phyloP scores from a whole-genome alignment of 1,139 yeast species.

The Debaryomycetaceae sp. region DNA sequence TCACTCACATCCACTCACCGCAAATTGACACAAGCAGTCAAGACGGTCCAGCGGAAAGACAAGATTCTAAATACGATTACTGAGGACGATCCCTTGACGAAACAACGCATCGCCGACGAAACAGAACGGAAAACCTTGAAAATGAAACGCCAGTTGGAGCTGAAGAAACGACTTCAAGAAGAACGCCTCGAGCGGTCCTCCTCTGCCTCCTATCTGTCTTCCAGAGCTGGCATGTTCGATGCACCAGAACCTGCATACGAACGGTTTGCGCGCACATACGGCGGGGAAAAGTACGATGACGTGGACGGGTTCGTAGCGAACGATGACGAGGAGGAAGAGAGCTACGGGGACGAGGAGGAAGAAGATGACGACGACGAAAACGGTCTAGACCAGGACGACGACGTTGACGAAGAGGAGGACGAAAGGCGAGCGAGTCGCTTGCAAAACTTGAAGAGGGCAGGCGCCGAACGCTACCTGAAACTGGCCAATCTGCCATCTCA shows the following conservation, averaged over 20 bases:
- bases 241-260: conserved; percentile 28
- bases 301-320: conserved; percentile 34
- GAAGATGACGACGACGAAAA: conserved; percentile 46
- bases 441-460: conserved; percentile 46
- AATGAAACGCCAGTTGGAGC: conserved; percentile 56
- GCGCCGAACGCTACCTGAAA: conserved; percentile 33
- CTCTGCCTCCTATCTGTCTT: conserved; percentile 11
- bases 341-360: conserved; percentile 26
- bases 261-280: conserved; percentile 29
- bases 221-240: conserved; percentile 7
- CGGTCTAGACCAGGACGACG: conserved; percentile 22
- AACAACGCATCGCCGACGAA: conserved; percentile 72
- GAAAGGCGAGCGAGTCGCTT: conserved; percentile 55
- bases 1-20: conserved; percentile 75
- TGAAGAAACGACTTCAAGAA: conserved; percentile 40
- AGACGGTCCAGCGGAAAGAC: conserved; percentile 51
- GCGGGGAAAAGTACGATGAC: conserved; percentile 33
- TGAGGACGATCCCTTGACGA: conserved; percentile 76
- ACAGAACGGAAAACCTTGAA: conserved; percentile 62
- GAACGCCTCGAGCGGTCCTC: conserved; percentile 27
- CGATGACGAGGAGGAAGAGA: conserved; percentile 42
- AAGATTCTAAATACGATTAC: conserved; percentile 58
- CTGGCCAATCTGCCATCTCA: conserved; percentile 7
- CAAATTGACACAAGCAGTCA: conserved; percentile 68
- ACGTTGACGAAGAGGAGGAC: conserved; percentile 49